Conservation (phyloP, 176 grass and related monocot genomes). For the Hyparrhenia diplandra region DNA sequence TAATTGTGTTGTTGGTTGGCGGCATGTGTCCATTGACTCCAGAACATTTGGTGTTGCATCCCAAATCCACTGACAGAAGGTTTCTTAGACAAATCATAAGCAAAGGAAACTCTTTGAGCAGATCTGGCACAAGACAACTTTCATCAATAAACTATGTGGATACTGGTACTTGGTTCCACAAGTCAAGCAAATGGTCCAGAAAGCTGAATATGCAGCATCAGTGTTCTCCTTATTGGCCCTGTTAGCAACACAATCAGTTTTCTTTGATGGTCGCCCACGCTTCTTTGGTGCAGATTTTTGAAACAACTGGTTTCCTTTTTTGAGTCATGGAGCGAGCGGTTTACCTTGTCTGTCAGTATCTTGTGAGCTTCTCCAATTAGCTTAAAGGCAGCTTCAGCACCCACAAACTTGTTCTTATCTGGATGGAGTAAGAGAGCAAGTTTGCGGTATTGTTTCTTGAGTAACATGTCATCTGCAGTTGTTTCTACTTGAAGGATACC, state of each 20-base stretch:
- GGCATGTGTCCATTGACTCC: neutral
- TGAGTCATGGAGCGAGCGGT: slow-evolving; percentile 42
- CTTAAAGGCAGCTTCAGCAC: slow-evolving; percentile 83
- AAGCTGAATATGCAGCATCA: slow-evolving; percentile 32
- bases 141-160: slow-evolving; percentile 43
- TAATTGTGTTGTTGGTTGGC: slow-evolving; percentile 2
- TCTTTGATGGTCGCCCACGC: slow-evolving; percentile 20
- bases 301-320: slow-evolving; percentile 47
- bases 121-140: slow-evolving; percentile 50
- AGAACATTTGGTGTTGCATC: slow-evolving; percentile 21
- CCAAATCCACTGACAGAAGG: neutral
- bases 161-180: slow-evolving; percentile 69
- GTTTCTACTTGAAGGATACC: slow-evolving; percentile 66
- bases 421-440: slow-evolving; percentile 80
- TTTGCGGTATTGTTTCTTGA: slow-evolving; percentile 81
- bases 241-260: slow-evolving; percentile 13
- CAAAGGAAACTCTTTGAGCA: slow-evolving; percentile 57
- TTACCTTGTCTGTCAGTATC: slow-evolving; percentile 46
- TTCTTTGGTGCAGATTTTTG: slow-evolving; percentile 30
- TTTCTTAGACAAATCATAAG: slow-evolving; percentile 56
- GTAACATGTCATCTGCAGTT: slow-evolving; percentile 48
- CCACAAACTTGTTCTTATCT: slow-evolving; percentile 79
- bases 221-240: slow-evolving; percentile 30
- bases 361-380: slow-evolving; percentile 70
- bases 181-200: slow-evolving; percentile 59